Percentiles rank a stretch among this genome's conserved stretches.
These are phyloP conservation scores for Metschnikowia kunwiensis DNA, from an alignment of 805 yeast genomes.

Conservation along the genomic window DNA sequence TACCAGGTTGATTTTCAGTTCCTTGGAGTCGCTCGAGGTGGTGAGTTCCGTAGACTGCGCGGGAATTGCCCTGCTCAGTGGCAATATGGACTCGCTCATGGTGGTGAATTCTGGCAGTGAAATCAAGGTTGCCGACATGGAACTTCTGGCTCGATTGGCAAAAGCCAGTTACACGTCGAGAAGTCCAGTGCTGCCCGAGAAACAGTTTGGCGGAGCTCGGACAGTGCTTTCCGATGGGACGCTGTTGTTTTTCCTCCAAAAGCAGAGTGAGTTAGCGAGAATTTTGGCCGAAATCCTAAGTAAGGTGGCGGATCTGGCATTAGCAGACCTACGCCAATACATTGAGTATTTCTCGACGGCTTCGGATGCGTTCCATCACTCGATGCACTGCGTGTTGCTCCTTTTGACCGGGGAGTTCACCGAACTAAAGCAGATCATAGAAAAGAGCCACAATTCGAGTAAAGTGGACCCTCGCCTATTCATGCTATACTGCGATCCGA, in stretches of 20 bases:
- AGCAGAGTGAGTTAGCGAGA: neutral
- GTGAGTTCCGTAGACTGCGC: slow-evolving; percentile 1
- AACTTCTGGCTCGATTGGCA: slow-evolving; percentile 12
- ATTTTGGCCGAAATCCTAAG: neutral
- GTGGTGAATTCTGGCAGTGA: slow-evolving; percentile 1
- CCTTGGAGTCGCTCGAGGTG: slow-evolving; percentile 25
- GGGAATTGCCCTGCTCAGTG: too few species aligned
- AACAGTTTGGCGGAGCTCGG: slow-evolving; percentile 3
- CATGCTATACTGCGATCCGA: slow-evolving; percentile 7
- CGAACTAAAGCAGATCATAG: slow-evolving; percentile 1
- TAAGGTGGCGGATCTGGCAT: neutral
- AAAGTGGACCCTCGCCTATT: slow-evolving; percentile 14
- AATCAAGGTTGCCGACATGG: slow-evolving; percentile 7
- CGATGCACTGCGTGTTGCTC: slow-evolving; percentile 4
- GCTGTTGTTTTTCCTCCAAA: slow-evolving; percentile 5
- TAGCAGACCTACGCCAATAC: neutral
- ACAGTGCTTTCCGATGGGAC: slow-evolving; percentile 8
- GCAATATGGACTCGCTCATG: neutral
- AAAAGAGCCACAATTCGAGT: neutral
- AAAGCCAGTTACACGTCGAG: slow-evolving; percentile 3
- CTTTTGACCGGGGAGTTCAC: slow-evolving; percentile 6
- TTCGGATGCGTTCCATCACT: neutral
- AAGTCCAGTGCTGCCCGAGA: slow-evolving; percentile 2
- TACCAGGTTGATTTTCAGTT: slow-evolving; percentile 21
- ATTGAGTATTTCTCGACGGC: neutral